Evolutionary conservation across 2,329 filamentous ascomycete genomes (phyloP), one percentile per base, ranked within the genome.

Genomic region (Penicillium rolfsii): DNA sequence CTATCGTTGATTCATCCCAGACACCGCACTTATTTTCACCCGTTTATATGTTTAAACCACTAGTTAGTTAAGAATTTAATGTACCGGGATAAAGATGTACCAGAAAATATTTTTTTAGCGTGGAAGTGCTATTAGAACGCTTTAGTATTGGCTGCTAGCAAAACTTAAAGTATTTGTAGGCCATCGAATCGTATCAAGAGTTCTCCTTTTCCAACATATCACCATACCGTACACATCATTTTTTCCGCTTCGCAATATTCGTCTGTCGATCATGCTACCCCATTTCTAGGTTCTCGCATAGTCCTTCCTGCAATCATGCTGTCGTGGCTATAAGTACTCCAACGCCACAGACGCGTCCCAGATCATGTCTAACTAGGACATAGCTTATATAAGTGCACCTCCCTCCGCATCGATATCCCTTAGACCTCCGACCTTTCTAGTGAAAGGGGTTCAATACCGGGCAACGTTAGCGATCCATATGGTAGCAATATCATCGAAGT

Each of bases 401-500:
- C 36, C 2, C 36, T 40, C 36, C n/a, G 36, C 36, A 6, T 40
- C 4, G 14, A 40, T 40, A 40, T 40, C 12, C 36, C 36, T 40
- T 12, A n/a, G 36, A 40, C 36, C 36, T 40, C 36, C 36, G 19
- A 40, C 36, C n/a, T n/a, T 40, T 5, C 14, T 4, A 16, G 36
- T 40, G 36, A n/a, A 40, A 40, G 4, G 5, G 5, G 36, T 40
- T 40, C 40, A 19, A 41, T 48, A 48, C 9, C 5, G 6, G 46
- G 6, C 4, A 52, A 52, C 12, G 33, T 52, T 24, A 33, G 49
- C 19, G 19, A 24, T 7, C 49, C 49, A 24, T 36, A 52, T n/a
- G 30, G 49, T 22, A 52, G 49, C 33, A 52, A 52, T 36, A 52
- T 52, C 28, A 52, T 52, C n/a, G 33, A 52, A 3, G 49, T 52